phyloP scores from a whole-genome alignment of 768 basidiomycete genomes.

The Myochromella boudieri region DNA sequence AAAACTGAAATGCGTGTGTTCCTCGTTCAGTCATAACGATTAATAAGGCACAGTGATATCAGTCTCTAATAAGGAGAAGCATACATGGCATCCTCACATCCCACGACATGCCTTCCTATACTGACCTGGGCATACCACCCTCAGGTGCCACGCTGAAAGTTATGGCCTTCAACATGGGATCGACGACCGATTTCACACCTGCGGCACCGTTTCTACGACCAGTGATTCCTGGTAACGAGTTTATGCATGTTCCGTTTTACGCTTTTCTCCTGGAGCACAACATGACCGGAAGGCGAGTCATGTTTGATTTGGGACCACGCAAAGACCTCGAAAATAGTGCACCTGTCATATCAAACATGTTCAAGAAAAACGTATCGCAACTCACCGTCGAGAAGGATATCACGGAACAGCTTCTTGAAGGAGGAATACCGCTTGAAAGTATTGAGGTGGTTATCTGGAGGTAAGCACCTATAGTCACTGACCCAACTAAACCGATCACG shows the following conservation, averaged over 20 bases:
- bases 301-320: too few relatives aligned
- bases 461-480: neutral
- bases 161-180: neutral
- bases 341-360: neutral
- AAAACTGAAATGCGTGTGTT: too few relatives aligned
- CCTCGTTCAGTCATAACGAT: too few relatives aligned
- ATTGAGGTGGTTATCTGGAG: constrained; percentile 5
- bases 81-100: too few relatives aligned
- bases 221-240: constrained; percentile 1
- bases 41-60: too few relatives aligned
- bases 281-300: neutral
- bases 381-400: constrained; percentile 1
- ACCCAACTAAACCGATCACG: neutral
- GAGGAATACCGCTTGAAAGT: neutral
- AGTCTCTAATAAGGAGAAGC: too few relatives aligned
- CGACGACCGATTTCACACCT: neutral
- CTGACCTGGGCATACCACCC: neutral
- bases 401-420: neutral
- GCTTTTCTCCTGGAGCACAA: constrained; percentile 6
- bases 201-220: neutral
- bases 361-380: neutral
- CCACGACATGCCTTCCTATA: neutral
- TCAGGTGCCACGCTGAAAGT: neutral
- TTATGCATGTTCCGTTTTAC: neutral
- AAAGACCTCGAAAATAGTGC: too few relatives aligned